Base-by-base conservation (phyloP, 768 basidiomycete genomes). In the Boletus subcaerulescens region DNA sequence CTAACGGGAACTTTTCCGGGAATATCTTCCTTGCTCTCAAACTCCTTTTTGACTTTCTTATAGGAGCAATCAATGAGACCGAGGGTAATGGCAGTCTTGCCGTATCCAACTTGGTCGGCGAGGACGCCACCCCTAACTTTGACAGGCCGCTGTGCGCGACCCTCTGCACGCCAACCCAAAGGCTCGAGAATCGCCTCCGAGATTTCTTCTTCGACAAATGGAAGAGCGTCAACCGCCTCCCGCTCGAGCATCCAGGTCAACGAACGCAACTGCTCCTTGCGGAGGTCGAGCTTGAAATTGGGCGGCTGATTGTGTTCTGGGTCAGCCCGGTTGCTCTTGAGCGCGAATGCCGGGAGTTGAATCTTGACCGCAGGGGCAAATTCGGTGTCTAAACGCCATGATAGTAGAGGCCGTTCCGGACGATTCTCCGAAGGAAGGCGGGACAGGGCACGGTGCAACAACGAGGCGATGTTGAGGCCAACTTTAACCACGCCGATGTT, bases 81-180 rank as follows among this genome's bases (percentile, higher is more conserved):
- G 29, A 98, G 80, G 3, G 92, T 93, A 60, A 97, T 95, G 20
- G 93, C 94, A 0, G 95, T 98, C 74, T 98, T 98, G 17, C 95
- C 95, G 65, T 98, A 98, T 48, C 95, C 95, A 56, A 98, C 95
- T 74, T 95, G 89, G 64, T 98, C 95, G 13, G 94, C 94, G 43
- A 97, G 82, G 45, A 97, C 94, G 12, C 95, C 94, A 17, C 95
- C 94, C 51, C 90, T 80, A 40, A 97, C 74, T 55, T 73, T 79
- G 48, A 91, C 80, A 1, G 87, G 82, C 33, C 93, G 74, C 60
- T 89, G 84, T 4, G 90, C 93, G 40, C 91, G 86, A 39, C 90
- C 94, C 70, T 97, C 93, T n/a, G 91, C 92, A 60, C 93, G 80
- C 95, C 95, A 98, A 8, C 92, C 91, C 13, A 97, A 74, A 48